These are phyloP conservation scores for Pseudogymnoascus sp. DNA, from an alignment of 2,329 filamentous ascomycete genomes.

Conservation along the genomic window DNA sequence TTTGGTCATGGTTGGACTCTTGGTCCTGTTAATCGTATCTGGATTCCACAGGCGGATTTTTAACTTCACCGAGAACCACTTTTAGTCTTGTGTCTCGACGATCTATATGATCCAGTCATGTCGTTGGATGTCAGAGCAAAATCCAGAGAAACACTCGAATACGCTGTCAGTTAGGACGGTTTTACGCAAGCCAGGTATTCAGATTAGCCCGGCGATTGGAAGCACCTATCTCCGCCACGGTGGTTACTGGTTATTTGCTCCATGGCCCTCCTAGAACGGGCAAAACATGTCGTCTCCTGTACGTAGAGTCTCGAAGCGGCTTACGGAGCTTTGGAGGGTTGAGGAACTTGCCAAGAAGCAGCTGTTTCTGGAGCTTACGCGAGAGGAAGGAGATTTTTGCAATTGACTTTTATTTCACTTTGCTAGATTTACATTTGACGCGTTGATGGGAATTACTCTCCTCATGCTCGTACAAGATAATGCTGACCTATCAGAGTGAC, in stretches of 20 bases:
- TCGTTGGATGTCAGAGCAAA: slow-evolving; percentile 35
- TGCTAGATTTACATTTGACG: too few relatives aligned
- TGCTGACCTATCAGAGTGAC: background rate
- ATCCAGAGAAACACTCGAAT: background rate
- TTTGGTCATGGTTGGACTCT: background rate
- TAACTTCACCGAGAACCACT: background rate
- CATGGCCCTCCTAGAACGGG: slow-evolving; percentile 67
- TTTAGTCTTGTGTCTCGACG: slow-evolving; percentile 47
- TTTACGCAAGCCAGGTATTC: background rate
- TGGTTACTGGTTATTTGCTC: slow-evolving; percentile 74
- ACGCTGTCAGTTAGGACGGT: background rate
- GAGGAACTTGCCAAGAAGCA: too few relatives aligned
- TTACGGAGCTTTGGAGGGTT: too few relatives aligned
- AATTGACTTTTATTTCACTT: too few relatives aligned
- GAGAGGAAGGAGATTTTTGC: too few relatives aligned
- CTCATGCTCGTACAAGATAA: background rate
- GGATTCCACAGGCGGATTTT: background rate
- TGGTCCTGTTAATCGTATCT: background rate
- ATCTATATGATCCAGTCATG: slow-evolving; percentile 32
- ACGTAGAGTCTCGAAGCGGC: too few relatives aligned
- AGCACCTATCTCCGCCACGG: slow-evolving; percentile 67
- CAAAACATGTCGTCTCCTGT: too few relatives aligned
- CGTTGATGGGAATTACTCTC: background rate
- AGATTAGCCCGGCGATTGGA: background rate
- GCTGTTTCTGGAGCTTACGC: too few relatives aligned